A percentile compares a stretch with the other conserved stretches of the same genome.
Evolutionary conservation across 352 stramenopile species (phyloP).

Genomic region (Globisporangium cylindrosporum): DNA sequence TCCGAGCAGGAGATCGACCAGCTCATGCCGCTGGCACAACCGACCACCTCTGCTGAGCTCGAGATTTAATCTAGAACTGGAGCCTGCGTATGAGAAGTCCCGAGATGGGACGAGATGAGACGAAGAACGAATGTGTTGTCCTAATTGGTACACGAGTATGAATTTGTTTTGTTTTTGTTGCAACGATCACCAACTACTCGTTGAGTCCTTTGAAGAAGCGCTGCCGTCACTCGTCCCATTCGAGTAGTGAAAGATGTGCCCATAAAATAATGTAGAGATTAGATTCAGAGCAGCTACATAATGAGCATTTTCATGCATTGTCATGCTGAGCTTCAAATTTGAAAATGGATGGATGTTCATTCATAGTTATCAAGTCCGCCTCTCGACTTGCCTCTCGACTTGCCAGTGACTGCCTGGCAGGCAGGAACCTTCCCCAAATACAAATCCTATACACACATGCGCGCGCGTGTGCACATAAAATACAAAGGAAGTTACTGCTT

Average conservation of each 20-base stretch:
- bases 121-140: not conserved
- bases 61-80: not conserved
- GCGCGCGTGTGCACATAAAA: not conserved
- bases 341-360: too few species aligned
- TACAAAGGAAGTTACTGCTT: not conserved
- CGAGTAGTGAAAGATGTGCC: too few species aligned
- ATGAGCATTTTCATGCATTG: too few species aligned
- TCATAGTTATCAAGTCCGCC: too few species aligned
- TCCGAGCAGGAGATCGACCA: slow-evolving; percentile 18
- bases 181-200: not conserved
- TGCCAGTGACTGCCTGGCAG: too few species aligned
- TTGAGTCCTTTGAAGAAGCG: not conserved
- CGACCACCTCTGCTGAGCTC: not conserved
- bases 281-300: too few species aligned
- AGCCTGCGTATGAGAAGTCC: too few species aligned
- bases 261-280: too few species aligned
- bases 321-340: too few species aligned
- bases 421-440: not conserved
- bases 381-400: too few species aligned
- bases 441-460: not conserved
- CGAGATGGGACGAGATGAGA: not conserved
- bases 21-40: slow-evolving; percentile 14
- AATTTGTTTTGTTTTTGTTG: not conserved
- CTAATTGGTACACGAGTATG: not conserved
- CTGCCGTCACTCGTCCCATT: too few species aligned